phyloP scores from a whole-genome alignment of 2,329 filamentous ascomycete species.

The Neurospora sp. region DNA sequence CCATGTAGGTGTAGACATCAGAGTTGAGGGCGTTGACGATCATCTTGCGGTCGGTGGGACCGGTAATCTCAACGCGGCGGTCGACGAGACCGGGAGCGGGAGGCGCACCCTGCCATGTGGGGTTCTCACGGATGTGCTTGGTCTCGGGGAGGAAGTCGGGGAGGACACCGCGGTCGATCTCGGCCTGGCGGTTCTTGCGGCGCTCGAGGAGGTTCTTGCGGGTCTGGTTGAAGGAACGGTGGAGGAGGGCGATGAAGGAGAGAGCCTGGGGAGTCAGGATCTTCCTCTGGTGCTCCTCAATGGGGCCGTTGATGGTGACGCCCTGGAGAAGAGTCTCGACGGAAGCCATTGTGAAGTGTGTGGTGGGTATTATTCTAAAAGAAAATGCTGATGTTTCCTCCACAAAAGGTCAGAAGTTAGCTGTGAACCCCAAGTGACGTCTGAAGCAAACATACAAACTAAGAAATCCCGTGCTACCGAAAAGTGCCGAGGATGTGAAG shows the following conservation, averaged over 20 bases:
- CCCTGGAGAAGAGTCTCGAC: conserved; percentile 75
- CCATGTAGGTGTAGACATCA: conserved; percentile 98
- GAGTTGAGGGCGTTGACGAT: conserved; percentile 95
- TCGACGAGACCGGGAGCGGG: conserved; percentile 90
- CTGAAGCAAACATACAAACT: neutral
- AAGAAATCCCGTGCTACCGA: neutral
- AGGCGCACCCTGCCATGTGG: conserved; percentile 84
- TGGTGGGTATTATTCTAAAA: conserved; percentile 2
- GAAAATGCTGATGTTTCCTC: neutral
- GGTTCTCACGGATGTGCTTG: conserved; percentile 86
- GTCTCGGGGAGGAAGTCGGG: conserved; percentile 96
- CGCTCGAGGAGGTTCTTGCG: conserved; percentile 85
- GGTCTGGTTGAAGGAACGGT: conserved; percentile 85
- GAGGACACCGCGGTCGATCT: conserved; percentile 81
- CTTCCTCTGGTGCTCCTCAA: conserved; percentile 74
- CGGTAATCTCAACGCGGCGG: conserved; percentile 92
- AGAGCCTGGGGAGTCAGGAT: conserved; percentile 86
- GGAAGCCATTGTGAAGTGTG: conserved; percentile 45
- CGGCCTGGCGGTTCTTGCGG: conserved; percentile 76
- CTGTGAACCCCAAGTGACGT: neutral
- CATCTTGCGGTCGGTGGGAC: conserved; percentile 97
- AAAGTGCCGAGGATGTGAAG: neutral
- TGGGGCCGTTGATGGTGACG: conserved; percentile 72
- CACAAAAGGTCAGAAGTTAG: neutral
- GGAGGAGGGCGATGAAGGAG: conserved; percentile 86